Evolutionary conservation across 2,329 filamentous ascomycete species (phyloP).

Genomic region (Clonostachys chloroleuca): DNA sequence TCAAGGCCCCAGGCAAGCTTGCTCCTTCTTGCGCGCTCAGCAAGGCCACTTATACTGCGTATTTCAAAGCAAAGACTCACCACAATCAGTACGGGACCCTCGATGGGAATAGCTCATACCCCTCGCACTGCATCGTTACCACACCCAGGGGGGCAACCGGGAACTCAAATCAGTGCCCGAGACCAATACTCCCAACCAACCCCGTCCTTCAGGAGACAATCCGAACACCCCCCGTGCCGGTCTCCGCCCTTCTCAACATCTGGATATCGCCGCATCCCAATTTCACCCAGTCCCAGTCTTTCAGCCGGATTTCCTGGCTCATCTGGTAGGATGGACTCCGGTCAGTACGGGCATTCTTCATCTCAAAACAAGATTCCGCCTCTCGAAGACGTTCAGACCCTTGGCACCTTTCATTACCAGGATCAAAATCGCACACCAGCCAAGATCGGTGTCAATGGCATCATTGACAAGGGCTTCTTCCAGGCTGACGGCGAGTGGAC

Average conservation of each 20-base stretch:
- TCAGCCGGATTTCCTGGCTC: constrained; percentile 36
- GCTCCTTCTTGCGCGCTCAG: neutral
- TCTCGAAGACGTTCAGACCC: constrained; percentile 40
- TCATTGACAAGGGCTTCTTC: constrained; percentile 89
- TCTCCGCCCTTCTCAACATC: constrained; percentile 44
- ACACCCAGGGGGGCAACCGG: constrained; percentile 46
- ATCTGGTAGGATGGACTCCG: constrained; percentile 44
- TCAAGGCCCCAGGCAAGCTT: constrained; percentile 1
- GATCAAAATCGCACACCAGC: constrained; percentile 46
- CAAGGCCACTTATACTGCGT: no score
- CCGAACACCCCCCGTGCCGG: constrained; percentile 40
- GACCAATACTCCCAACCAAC: constrained; percentile 49
- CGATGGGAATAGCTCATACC: constrained; percentile 54
- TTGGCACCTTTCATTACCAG: constrained; percentile 58
- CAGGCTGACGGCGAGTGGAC: constrained; percentile 80
- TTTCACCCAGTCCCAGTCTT: constrained; percentile 48
- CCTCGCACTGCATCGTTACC: constrained; percentile 36
- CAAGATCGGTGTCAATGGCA: constrained; percentile 70
- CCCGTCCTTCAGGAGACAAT: constrained; percentile 42
- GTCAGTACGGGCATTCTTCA: constrained; percentile 24
- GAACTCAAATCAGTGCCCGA: constrained; percentile 41
- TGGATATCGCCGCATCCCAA: constrained; percentile 42
- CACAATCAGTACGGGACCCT: constrained; percentile 37
- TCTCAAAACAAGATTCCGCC: constrained; percentile 44
- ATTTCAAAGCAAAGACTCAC: neutral